Conservation (phyloP, 2,329 filamentous ascomycete species). For the Dactylellina cionopaga region DNA sequence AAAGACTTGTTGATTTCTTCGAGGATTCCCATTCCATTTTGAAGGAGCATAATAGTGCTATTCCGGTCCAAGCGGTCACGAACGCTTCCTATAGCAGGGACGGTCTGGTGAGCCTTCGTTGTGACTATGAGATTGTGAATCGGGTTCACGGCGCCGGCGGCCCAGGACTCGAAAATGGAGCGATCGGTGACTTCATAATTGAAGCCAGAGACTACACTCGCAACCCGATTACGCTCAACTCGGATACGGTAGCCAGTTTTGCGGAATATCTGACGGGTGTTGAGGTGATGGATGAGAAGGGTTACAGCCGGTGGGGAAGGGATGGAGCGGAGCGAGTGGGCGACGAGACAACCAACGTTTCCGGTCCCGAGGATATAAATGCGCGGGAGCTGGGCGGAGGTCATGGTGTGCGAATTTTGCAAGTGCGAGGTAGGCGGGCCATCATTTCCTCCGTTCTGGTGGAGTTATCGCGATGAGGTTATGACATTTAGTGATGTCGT, state of each 20-base stretch:
- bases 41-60: slow-evolving; percentile 79
- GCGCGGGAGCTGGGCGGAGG: slow-evolving; percentile 59
- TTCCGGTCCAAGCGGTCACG: slow-evolving; percentile 72
- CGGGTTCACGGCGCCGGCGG: slow-evolving; percentile 13
- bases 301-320: slow-evolving; percentile 76
- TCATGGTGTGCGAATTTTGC: slow-evolving; percentile 58
- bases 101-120: slow-evolving; percentile 76
- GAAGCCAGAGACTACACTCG: slow-evolving; percentile 57
- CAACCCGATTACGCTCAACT: slow-evolving; percentile 62
- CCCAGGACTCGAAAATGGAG: slow-evolving; percentile 38
- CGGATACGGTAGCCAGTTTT: slow-evolving; percentile 63
- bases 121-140: slow-evolving; percentile 81
- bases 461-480: neutral
- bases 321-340: slow-evolving; percentile 73
- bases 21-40: slow-evolving; percentile 84
- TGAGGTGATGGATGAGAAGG: slow-evolving; percentile 76
- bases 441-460: slow-evolving; percentile 60
- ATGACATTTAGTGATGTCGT: neutral
- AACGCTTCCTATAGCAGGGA: slow-evolving; percentile 74
- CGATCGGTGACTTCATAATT: slow-evolving; percentile 55
- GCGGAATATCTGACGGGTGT: slow-evolving; percentile 66
- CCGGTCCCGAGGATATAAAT: slow-evolving; percentile 84
- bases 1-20: slow-evolving; percentile 77
- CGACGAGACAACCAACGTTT: slow-evolving; percentile 82
- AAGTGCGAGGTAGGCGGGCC: slow-evolving; percentile 56